These are phyloP conservation scores for Gliomastix tumulicola DNA, from an alignment of 2,329 filamentous ascomycete genomes.

Conservation along the genomic window DNA sequence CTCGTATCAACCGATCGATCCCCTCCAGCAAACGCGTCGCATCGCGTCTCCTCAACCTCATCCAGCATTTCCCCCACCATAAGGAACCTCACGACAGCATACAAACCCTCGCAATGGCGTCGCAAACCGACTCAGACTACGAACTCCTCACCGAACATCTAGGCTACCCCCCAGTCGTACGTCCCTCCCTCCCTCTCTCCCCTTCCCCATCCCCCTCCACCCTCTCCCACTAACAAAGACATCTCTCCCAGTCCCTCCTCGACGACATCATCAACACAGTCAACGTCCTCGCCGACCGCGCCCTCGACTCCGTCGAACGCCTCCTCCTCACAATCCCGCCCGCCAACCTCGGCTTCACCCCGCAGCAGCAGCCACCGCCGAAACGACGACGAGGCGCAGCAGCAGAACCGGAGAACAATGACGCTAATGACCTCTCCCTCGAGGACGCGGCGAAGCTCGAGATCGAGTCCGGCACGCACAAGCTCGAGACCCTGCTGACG, in stretches of 20 bases:
- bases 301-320: constrained; percentile 79
- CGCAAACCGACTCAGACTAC: constrained; percentile 39
- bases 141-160: constrained; percentile 91
- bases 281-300: constrained; percentile 88
- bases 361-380: constrained; percentile 14
- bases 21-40: constrained; percentile 1
- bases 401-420: too few species aligned
- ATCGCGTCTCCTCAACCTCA: constrained; percentile 5
- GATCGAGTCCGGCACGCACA: constrained; percentile 82
- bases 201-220: constrained; percentile 5
- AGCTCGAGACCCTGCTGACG: constrained; percentile 76
- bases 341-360: constrained; percentile 70
- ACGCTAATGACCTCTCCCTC: too few species aligned
- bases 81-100: too few species aligned
- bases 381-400: constrained; percentile 21
- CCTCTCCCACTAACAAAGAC: constrained; percentile 5
- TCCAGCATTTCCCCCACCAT: too few species aligned
- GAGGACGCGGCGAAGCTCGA: constrained; percentile 48
- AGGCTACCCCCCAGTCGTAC: constrained; percentile 83
- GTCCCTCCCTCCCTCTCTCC: constrained; percentile 20
- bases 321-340: constrained; percentile 71
- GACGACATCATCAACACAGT: constrained; percentile 98
- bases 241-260: constrained; percentile 71
- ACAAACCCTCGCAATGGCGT: constrained; percentile 14
- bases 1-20: too few species aligned